Conservation (phyloP, 2,329 filamentous ascomycete species). For the Hirsutella thompsonii region DNA sequence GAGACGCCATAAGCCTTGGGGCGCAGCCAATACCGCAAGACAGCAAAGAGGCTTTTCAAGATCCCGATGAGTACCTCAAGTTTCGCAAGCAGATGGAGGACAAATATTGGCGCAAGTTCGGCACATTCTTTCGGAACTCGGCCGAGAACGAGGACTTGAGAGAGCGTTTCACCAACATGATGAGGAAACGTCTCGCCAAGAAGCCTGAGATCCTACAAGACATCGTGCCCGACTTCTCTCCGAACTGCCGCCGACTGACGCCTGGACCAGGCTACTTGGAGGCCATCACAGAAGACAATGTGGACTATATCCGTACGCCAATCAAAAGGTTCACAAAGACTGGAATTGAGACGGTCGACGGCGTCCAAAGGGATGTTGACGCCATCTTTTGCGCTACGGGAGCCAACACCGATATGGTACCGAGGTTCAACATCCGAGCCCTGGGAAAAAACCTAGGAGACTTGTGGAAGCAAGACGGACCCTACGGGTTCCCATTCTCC, state of each 20-base stretch:
- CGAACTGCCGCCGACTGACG: conserved; percentile 51
- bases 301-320: conserved; percentile 42
- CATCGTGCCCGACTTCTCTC: conserved; percentile 49
- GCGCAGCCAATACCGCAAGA: conserved; percentile 12
- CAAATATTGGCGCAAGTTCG: conserved; percentile 49
- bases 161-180: conserved; percentile 31
- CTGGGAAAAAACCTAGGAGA: conserved; percentile 37
- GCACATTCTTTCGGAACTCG: conserved; percentile 38
- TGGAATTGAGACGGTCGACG: conserved; percentile 48
- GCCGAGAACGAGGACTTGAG: conserved; percentile 33
- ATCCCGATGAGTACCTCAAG: conserved; percentile 46
- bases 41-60: conserved; percentile 29
- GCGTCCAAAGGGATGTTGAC: conserved; percentile 42
- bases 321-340: conserved; percentile 46
- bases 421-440: conserved; percentile 46
- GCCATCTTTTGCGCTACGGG: conserved; percentile 58
- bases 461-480: conserved; percentile 42
- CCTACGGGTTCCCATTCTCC: conserved; percentile 50
- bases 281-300: conserved; percentile 46
- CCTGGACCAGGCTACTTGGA: conserved; percentile 57
- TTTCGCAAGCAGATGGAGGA: conserved; percentile 45
- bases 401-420: conserved; percentile 44
- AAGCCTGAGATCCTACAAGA: conserved; percentile 42
- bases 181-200: conserved; percentile 36
- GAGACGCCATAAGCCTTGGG: conserved; percentile 25